A percentile compares a stretch with the other conserved stretches of the same genome.
Conservation (phyloP, 2,329 filamentous ascomycete genomes). For the Pseudocercospora vitis region DNA sequence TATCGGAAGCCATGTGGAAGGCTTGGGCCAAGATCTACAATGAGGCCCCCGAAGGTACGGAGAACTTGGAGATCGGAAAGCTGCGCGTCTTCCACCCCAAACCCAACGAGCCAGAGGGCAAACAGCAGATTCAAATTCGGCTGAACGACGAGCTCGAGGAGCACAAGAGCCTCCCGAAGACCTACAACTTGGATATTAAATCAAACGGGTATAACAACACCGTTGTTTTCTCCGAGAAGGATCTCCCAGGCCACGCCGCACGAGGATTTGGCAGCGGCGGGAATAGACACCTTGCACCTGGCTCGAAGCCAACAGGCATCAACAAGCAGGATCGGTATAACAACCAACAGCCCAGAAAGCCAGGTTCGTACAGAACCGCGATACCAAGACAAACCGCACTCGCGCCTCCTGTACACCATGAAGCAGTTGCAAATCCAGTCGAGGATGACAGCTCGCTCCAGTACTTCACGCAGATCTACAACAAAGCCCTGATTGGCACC, state of each 20-base stretch:
- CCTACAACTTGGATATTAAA: slow-evolving; percentile 78
- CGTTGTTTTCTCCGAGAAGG: slow-evolving; percentile 90
- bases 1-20: slow-evolving; percentile 79
- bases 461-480: slow-evolving; percentile 41
- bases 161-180: slow-evolving; percentile 77
- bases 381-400: slow-evolving; percentile 73
- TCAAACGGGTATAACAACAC: slow-evolving; percentile 74
- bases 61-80: slow-evolving; percentile 69
- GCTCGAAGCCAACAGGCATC: slow-evolving; percentile 26
- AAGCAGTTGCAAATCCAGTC: slow-evolving; percentile 69
- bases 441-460: slow-evolving; percentile 68
- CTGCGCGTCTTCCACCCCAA: slow-evolving; percentile 52
- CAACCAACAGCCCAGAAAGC: slow-evolving; percentile 25
- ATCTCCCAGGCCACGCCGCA: slow-evolving; percentile 64
- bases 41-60: slow-evolving; percentile 52
- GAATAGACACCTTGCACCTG: slow-evolving; percentile 21
- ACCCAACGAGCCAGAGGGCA: slow-evolving; percentile 21
- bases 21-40: slow-evolving; percentile 74
- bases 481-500: slow-evolving; percentile 43
- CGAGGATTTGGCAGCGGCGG: slow-evolving; percentile 18
- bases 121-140: slow-evolving; percentile 62
- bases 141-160: slow-evolving; percentile 63
- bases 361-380: slow-evolving; percentile 33
- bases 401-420: slow-evolving; percentile 70
- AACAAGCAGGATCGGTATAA: slow-evolving; percentile 27